Percentiles rank a stretch among this genome's conserved stretches.
Conservation (phyloP, 176 grass and related monocot genomes). For the Lolium multiflorum region DNA sequence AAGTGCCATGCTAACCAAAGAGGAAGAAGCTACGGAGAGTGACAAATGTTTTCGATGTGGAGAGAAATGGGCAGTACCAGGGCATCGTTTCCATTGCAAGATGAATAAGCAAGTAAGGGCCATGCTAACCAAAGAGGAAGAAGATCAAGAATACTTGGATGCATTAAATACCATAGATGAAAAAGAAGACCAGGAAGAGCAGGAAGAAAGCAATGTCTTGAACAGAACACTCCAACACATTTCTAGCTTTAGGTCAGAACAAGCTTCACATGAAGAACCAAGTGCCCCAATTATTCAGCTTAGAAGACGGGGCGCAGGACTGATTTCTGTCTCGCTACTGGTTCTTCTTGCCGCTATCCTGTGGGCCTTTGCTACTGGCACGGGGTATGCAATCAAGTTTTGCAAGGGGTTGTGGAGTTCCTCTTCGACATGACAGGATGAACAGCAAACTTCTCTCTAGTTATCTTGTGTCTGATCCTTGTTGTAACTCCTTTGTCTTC, state of each 20-base stretch:
- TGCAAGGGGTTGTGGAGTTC: slow-evolving; percentile 62
- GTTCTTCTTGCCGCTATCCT: slow-evolving; percentile 67
- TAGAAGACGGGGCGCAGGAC: slow-evolving; percentile 55
- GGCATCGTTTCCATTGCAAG: too few relatives aligned
- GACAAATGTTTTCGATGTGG: too few relatives aligned
- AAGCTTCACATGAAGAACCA: slow-evolving; percentile 40
- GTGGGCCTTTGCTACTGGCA: slow-evolving; percentile 68
- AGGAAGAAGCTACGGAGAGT: too few relatives aligned
- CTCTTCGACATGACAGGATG: slow-evolving; percentile 32
- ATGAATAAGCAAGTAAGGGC: too few relatives aligned
- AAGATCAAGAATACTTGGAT: too few relatives aligned
- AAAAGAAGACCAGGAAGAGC: too few relatives aligned
- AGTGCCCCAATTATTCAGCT: slow-evolving; percentile 33
- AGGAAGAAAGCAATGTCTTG: slow-evolving; percentile 69
- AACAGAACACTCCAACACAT: slow-evolving; percentile 72
- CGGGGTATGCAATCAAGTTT: slow-evolving; percentile 60
- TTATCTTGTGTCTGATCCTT: not conserved
- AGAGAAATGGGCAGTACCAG: too few relatives aligned
- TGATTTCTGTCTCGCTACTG: slow-evolving; percentile 68
- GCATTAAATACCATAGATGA: too few relatives aligned
- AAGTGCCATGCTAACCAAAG: too few relatives aligned
- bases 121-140: too few relatives aligned
- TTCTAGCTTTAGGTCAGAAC: slow-evolving; percentile 81
- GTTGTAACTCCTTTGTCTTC: not conserved
- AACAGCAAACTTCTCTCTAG: too few relatives aligned